Evolutionary conservation across 2,329 filamentous ascomycete genomes (phyloP).

Genomic region (Arthrobotrys pseudoclavata): DNA sequence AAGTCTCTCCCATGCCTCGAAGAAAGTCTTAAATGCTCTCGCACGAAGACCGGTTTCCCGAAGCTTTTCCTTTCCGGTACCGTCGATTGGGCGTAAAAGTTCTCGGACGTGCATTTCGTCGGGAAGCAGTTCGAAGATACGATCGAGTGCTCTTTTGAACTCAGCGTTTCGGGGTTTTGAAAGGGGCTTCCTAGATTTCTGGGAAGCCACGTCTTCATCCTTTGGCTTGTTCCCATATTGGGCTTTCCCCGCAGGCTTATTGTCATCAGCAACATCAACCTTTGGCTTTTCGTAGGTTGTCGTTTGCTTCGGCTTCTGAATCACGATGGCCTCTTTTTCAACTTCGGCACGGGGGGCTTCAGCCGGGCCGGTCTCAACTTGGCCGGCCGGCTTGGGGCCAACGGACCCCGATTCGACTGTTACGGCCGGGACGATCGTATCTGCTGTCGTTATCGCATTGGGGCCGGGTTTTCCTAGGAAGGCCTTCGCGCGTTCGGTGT

Average conservation of each 20-base stretch:
- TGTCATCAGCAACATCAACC: slow-evolving; percentile 26
- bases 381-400: slow-evolving; percentile 6
- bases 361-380: neutral
- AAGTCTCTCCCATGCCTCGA: slow-evolving; percentile 67
- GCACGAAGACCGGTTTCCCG: slow-evolving; percentile 67
- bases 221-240: slow-evolving; percentile 41
- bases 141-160: slow-evolving; percentile 62
- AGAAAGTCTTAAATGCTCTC: slow-evolving; percentile 66
- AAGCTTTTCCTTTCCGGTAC: slow-evolving; percentile 66
- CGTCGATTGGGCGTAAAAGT: slow-evolving; percentile 66
- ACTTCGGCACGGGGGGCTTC: slow-evolving; percentile 1
- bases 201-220: neutral
- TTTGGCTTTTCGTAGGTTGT: slow-evolving; percentile 42
- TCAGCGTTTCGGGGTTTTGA: slow-evolving; percentile 14
- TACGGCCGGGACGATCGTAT: slow-evolving; percentile 20
- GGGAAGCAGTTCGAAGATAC: slow-evolving; percentile 64
- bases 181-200: slow-evolving; percentile 7
- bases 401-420: slow-evolving; percentile 23
- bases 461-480: slow-evolving; percentile 31
- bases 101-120: slow-evolving; percentile 65
- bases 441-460: neutral
- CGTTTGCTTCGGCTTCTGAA: slow-evolving; percentile 52
- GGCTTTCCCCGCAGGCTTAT: slow-evolving; percentile 47
- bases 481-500: slow-evolving; percentile 46
- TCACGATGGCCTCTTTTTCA: slow-evolving; percentile 38